Evolutionary conservation across 2,329 filamentous ascomycete genomes (phyloP), one percentile per base, ranked within the genome.

Genomic region (Leptographium galeiforme): DNA sequence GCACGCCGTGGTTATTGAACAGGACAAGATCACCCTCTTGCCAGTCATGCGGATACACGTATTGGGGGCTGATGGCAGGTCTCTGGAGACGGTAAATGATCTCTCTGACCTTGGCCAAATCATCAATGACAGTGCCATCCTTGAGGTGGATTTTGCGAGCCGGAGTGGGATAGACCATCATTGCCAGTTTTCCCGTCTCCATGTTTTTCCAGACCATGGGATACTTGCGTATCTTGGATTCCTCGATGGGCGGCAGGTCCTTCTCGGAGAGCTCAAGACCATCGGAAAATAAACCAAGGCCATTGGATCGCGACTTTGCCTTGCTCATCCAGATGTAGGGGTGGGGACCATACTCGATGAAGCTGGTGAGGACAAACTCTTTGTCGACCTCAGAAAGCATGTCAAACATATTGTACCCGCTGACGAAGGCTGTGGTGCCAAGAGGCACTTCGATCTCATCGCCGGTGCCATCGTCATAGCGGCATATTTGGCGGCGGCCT

Each of bases 131-230:
- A 0, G 70, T 75, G 1, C 86, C 85, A 57, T 87, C 78, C 0
- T 69, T 70, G 1, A 82, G 69, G 58, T 87, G 83, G 57, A 89
- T 76, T 62, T 77, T 81, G 51, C 82, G 77, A 44, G 87, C 74
- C 0, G 85, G 84, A 2, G 78, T 82, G 0, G 86, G 86, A 59
- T 90, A 85, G 36, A 89, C 73, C 65, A 89, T 85, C n/a, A 90
- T 68, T 1, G 85, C 82, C 6, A 87, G 69, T 6, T 75, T 72
- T 4, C 81, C 82, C 0, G 82, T 88, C 2, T 81, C 73, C 0
- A 85, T 84, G 62, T 89, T 89, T 59, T 78, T 77, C 85, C 85
- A 90, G 64, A 78, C 80, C 79, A 89, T 85, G n/a, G 86, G 85
- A 32, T 89, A 72, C 55, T 82, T 70, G 67, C 86, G 81, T 62